These are phyloP conservation scores for Metarhizium brunneum DNA, from an alignment of 2,329 filamentous ascomycete species.

Conservation along the genomic window DNA sequence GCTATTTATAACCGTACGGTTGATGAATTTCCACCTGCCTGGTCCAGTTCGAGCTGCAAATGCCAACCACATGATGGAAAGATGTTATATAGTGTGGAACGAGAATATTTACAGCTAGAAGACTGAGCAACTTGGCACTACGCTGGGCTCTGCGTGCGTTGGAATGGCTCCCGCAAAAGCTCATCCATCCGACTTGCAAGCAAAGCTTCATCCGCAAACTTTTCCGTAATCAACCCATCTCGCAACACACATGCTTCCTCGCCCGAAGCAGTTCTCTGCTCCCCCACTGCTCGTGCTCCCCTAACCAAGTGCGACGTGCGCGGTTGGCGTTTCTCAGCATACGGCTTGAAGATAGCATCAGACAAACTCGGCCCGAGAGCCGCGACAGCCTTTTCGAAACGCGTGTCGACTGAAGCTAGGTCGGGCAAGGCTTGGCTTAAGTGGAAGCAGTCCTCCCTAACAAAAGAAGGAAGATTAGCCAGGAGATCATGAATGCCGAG, in stretches of 20 bases:
- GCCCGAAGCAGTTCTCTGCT: not conserved
- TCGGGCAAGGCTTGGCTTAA: not conserved
- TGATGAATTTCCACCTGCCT: no score
- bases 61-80: no score
- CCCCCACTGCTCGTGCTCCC: not conserved
- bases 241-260: not conserved
- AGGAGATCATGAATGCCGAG: not conserved
- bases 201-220: not conserved
- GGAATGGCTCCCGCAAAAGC: not conserved
- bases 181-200: not conserved
- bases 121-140: no score
- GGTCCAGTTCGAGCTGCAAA: no score
- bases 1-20: no score
- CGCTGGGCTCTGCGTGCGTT: not conserved
- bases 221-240: not conserved
- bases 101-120: no score
- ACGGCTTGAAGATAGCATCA: not conserved
- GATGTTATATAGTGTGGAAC: not conserved
- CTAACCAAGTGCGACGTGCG: not conserved
- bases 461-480: not conserved
- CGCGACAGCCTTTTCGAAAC: not conserved
- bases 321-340: not conserved
- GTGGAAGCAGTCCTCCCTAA: not conserved
- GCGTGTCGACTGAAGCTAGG: not conserved
- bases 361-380: not conserved